Evolutionary conservation across 2,329 filamentous ascomycete species (phyloP).

Genomic region (Diplodia scrobiculata): DNA sequence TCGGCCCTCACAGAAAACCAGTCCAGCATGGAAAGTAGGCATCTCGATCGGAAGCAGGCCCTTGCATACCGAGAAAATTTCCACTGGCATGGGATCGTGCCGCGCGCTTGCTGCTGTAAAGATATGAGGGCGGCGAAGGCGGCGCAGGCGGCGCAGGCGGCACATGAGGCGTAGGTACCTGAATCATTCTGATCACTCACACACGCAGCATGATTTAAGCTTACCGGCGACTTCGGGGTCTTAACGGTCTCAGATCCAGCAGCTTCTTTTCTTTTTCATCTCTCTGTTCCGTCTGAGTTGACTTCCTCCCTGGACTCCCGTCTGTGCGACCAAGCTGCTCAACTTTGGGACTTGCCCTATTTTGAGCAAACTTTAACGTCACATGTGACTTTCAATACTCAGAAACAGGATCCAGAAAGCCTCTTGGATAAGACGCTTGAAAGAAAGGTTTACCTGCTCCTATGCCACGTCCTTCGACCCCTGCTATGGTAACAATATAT

Average conservation of each 20-base stretch:
- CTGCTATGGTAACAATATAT: slow-evolving; percentile 14
- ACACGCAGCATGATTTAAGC: slow-evolving; percentile 1
- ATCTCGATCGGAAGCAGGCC: slow-evolving; percentile 12
- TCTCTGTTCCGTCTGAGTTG: background rate
- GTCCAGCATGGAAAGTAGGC: slow-evolving; percentile 8
- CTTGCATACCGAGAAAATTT: slow-evolving; percentile 10
- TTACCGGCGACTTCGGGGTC: background rate
- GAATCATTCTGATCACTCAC: background rate
- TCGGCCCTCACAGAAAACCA: background rate
- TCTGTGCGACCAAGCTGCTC: background rate
- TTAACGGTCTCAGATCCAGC: background rate
- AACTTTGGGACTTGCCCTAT: no score
- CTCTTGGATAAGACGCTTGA: background rate
- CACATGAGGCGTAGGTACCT: slow-evolving; percentile 6
- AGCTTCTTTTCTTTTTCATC: background rate
- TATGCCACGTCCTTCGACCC: background rate
- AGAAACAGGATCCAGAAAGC: background rate
- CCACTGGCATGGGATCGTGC: background rate
- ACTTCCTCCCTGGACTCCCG: background rate
- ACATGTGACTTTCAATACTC: slow-evolving; percentile 1
- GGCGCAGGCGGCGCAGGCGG: background rate
- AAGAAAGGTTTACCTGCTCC: background rate
- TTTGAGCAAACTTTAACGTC: slow-evolving; percentile 1
- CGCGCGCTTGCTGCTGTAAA: slow-evolving; percentile 16
- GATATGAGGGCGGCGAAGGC: background rate